These are phyloP conservation scores for Rhizoclosmatium globosum DNA, from an alignment of 192 early-diverging fungal genomes.

Conservation along the genomic window DNA sequence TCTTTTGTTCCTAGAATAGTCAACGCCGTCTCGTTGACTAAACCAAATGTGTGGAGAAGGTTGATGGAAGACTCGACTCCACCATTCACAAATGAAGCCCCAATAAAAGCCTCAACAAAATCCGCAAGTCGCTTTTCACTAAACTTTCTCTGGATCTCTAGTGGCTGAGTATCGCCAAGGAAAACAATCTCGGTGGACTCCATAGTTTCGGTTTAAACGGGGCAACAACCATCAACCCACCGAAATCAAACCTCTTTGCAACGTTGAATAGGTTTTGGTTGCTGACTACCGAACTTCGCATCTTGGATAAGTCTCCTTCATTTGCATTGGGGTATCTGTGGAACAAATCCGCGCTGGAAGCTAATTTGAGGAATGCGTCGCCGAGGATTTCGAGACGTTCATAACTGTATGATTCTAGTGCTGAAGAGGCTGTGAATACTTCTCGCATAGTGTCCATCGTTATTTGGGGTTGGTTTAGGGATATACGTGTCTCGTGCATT, in stretches of 20 bases:
- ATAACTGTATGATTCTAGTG: slow-evolving; percentile 78
- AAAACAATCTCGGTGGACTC: slow-evolving; percentile 42
- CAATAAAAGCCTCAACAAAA: slow-evolving; percentile 84
- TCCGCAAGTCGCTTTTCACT: slow-evolving; percentile 89
- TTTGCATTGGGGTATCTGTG: slow-evolving; percentile 70
- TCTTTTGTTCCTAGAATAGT: neutral
- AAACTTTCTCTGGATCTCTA: slow-evolving; percentile 34
- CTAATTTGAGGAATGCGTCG: slow-evolving; percentile 86
- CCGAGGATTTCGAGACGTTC: slow-evolving; percentile 91
- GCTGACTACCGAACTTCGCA: slow-evolving; percentile 76
- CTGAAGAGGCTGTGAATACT: slow-evolving; percentile 78
- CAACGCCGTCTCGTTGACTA: slow-evolving; percentile 18
- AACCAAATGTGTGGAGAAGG: slow-evolving; percentile 41
- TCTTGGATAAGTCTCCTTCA: slow-evolving; percentile 82
- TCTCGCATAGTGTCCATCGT: slow-evolving; percentile 40
- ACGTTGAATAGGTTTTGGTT: slow-evolving; percentile 74
- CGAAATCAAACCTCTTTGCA: slow-evolving; percentile 63
- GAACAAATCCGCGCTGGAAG: slow-evolving; percentile 72
- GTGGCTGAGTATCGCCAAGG: neutral
- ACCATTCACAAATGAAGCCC: slow-evolving; percentile 70
- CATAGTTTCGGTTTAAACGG: slow-evolving; percentile 63
- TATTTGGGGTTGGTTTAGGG: slow-evolving; percentile 33
- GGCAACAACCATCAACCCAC: slow-evolving; percentile 65
- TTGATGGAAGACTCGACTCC: slow-evolving; percentile 48
- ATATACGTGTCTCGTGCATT: slow-evolving; percentile 40